phyloP scores from a whole-genome alignment of 2,329 filamentous ascomycete species.

The Aspergillus transmontanensis region DNA sequence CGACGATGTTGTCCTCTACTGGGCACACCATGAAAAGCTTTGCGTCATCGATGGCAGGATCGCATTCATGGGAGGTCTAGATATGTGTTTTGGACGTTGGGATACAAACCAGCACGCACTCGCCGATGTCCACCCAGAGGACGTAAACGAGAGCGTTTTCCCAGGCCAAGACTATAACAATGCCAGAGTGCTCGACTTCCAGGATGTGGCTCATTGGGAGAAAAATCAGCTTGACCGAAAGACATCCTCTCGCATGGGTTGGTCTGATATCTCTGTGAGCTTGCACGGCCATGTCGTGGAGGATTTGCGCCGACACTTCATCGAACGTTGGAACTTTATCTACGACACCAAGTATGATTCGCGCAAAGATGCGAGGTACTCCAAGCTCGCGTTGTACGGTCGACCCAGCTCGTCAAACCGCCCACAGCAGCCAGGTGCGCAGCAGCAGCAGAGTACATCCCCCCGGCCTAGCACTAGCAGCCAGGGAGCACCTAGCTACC shows the following conservation, averaged over 20 bases:
- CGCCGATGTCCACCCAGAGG: slow-evolving; percentile 76
- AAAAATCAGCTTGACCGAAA: slow-evolving; percentile 84
- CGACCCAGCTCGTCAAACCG: slow-evolving; percentile 30
- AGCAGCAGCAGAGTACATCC: not conserved
- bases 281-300: slow-evolving; percentile 73
- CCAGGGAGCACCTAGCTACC: slow-evolving; percentile 4
- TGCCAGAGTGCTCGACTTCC: slow-evolving; percentile 78
- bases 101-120: slow-evolving; percentile 87
- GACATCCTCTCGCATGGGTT: slow-evolving; percentile 83
- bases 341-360: slow-evolving; percentile 77
- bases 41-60: slow-evolving; percentile 76
- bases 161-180: slow-evolving; percentile 95
- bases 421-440: slow-evolving; percentile 11
- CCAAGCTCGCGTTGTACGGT: slow-evolving; percentile 38
- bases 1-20: slow-evolving; percentile 81
- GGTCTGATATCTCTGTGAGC: slow-evolving; percentile 83
- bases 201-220: slow-evolving; percentile 75
- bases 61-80: slow-evolving; percentile 89
- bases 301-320: slow-evolving; percentile 76
- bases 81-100: slow-evolving; percentile 86
- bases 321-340: slow-evolving; percentile 90
- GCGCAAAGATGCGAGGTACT: slow-evolving; percentile 55
- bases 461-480: not conserved
- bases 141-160: slow-evolving; percentile 76
- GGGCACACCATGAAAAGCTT: slow-evolving; percentile 93